Conservation (phyloP, 2,329 filamentous ascomycete genomes). For the Ophiocordyceps sinensis region DNA sequence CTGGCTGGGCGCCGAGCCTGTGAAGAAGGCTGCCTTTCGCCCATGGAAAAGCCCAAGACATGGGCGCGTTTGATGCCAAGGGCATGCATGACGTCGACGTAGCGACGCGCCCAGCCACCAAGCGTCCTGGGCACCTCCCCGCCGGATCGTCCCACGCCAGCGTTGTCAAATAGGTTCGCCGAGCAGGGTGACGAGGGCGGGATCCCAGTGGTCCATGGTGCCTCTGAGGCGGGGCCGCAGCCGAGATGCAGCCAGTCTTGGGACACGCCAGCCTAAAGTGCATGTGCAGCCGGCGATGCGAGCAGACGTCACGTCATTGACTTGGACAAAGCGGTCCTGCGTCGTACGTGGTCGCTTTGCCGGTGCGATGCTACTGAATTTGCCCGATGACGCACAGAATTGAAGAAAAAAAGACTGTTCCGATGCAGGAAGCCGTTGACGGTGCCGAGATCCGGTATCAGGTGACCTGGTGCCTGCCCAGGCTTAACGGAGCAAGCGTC, state of each 20-base stretch:
- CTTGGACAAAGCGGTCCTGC: slow-evolving; percentile 13
- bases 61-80: slow-evolving; percentile 26
- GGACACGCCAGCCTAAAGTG: slow-evolving; percentile 14
- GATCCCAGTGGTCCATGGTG: slow-evolving; percentile 26
- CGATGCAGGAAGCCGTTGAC: too few species aligned
- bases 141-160: slow-evolving; percentile 29
- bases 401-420: not conserved
- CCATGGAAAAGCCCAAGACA: slow-evolving; percentile 35
- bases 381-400: not conserved
- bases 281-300: slow-evolving; percentile 16
- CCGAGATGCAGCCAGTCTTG: too few species aligned
- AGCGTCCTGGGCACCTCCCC: slow-evolving; percentile 23
- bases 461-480: not conserved
- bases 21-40: slow-evolving; percentile 29
- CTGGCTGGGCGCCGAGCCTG: slow-evolving; percentile 14
- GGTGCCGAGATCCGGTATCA: not conserved
- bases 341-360: slow-evolving; percentile 12
- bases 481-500: too few species aligned
- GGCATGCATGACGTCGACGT: slow-evolving; percentile 18
- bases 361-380: not conserved
- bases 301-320: slow-evolving; percentile 16
- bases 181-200: slow-evolving; percentile 28
- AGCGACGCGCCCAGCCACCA: slow-evolving; percentile 16
- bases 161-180: slow-evolving; percentile 29
- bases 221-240: slow-evolving; percentile 10